Evolutionary conservation across 2,329 filamentous ascomycete genomes (phyloP).

Genomic region (Colletotrichum echinochloae): DNA sequence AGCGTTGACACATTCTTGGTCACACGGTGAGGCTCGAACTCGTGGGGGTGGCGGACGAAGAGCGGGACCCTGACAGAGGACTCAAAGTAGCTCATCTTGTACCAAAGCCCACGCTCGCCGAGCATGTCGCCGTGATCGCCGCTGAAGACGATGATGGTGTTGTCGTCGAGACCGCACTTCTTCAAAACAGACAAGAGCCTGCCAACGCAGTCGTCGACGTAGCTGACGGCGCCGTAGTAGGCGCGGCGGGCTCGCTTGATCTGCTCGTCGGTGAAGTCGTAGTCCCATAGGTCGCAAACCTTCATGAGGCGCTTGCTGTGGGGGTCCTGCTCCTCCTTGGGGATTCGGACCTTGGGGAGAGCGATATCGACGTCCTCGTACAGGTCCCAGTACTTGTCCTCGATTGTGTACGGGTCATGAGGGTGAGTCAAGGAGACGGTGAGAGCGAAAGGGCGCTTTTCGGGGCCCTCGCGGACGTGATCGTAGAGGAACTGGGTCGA

Average conservation of each 20-base stretch:
- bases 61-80: constrained; percentile 90
- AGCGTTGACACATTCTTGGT: constrained; percentile 89
- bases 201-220: constrained; percentile 93
- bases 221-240: constrained; percentile 93
- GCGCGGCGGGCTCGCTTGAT: constrained; percentile 87
- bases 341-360: constrained; percentile 81
- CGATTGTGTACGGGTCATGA: constrained; percentile 95
- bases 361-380: constrained; percentile 92
- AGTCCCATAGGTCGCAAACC: constrained; percentile 87
- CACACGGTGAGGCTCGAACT: constrained; percentile 81
- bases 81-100: constrained; percentile 99
- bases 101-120: constrained; percentile 91
- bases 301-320: constrained; percentile 90
- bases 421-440: constrained; percentile 94
- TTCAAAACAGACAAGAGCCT: constrained; percentile 82
- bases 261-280: constrained; percentile 86
- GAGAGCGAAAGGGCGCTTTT: constrained; percentile 83
- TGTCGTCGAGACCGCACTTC: constrained; percentile 81
- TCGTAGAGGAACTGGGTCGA: constrained; percentile 92
- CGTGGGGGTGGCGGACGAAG: constrained; percentile 82
- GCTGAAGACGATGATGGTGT: constrained; percentile 93
- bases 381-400: constrained; percentile 91
- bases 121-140: constrained; percentile 98
- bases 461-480: constrained; percentile 82
- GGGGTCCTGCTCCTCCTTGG: constrained; percentile 84